Percentiles rank a stretch among this genome's conserved stretches.
Conservation (phyloP, 345 rosid genomes). For the Carallia pectinifolia region DNA sequence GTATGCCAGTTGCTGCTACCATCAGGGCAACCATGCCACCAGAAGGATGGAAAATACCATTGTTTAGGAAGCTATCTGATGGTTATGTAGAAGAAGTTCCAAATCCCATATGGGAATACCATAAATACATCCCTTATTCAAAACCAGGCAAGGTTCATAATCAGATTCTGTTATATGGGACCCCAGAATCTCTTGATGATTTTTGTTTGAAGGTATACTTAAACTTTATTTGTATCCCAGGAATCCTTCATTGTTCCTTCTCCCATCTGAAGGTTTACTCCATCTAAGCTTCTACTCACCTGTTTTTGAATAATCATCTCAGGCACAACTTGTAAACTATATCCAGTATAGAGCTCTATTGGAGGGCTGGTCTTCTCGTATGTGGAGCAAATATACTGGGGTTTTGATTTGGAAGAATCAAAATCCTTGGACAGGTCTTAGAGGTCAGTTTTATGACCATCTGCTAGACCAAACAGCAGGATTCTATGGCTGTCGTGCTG, state of each 20-base stretch:
- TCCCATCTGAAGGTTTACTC: background rate
- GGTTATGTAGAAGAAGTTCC: slow-evolving; percentile 88
- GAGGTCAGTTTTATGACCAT: slow-evolving; percentile 98
- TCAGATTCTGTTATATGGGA: slow-evolving; percentile 72
- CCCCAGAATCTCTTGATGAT: slow-evolving; percentile 78
- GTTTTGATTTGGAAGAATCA: slow-evolving; percentile 97
- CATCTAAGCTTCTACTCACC: slow-evolving; percentile 6
- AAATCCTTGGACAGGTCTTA: slow-evolving; percentile 98
- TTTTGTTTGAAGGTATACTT: slow-evolving; percentile 83
- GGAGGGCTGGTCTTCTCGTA: slow-evolving; percentile 91
- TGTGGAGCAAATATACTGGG: slow-evolving; percentile 99
- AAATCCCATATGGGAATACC: slow-evolving; percentile 90
- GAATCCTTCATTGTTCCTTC: background rate
- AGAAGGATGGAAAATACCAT: slow-evolving; percentile 87
- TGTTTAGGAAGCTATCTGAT: slow-evolving; percentile 60
- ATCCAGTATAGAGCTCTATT: slow-evolving; percentile 88
- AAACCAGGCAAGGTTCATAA: slow-evolving; percentile 82
- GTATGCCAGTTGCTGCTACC: slow-evolving; percentile 96
- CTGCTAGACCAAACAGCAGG: slow-evolving; percentile 94
- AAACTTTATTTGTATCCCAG: slow-evolving; percentile 11
- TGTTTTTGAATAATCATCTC: slow-evolving; percentile 9
- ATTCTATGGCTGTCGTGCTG: slow-evolving; percentile 85
- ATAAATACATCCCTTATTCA: slow-evolving; percentile 91
- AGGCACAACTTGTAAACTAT: slow-evolving; percentile 97
- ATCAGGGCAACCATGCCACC: slow-evolving; percentile 95